Evolutionary conservation across 495 filamentous ascomycete species (phyloP).

Genomic region (Aspergillus biplanus): DNA sequence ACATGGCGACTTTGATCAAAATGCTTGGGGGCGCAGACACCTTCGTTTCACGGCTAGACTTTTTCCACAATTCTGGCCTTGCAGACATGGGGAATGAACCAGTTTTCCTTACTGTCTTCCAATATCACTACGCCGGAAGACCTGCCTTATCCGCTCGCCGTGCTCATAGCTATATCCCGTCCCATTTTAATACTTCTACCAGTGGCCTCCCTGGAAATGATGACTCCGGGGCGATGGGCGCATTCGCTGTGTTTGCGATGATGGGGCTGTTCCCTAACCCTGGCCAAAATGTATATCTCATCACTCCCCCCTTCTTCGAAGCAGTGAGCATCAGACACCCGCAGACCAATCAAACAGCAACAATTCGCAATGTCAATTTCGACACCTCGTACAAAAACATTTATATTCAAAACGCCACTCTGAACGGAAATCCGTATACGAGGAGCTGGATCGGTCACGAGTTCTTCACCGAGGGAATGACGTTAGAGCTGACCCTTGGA

Average conservation of each 20-base stretch:
- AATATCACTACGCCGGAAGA: conserved; percentile 71
- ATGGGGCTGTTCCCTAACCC: conserved; percentile 63
- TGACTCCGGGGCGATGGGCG: conserved; percentile 63
- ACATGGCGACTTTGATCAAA: conserved; percentile 63
- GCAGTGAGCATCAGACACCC: conserved; percentile 54
- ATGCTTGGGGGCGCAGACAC: conserved; percentile 57
- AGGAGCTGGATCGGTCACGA: conserved; percentile 75
- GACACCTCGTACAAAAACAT: conserved; percentile 56
- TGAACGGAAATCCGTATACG: conserved; percentile 64
- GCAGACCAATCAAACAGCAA: conserved; percentile 63
- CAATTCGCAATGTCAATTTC: conserved; percentile 62
- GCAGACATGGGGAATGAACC: conserved; percentile 73
- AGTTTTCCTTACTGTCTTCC: conserved; percentile 70
- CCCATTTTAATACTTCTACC: conserved; percentile 42
- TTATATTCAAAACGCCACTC: conserved; percentile 69
- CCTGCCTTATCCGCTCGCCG: conserved; percentile 57
- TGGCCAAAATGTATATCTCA: conserved; percentile 58
- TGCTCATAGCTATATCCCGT: conserved; percentile 45
- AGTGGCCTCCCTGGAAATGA: conserved; percentile 60
- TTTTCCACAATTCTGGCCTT: conserved; percentile 55
- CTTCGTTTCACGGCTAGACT: conserved; percentile 67
- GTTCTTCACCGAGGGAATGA: conserved; percentile 72
- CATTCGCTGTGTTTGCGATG: conserved; percentile 61
- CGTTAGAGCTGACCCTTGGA: conserved; percentile 68
- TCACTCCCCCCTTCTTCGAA: conserved; percentile 60